Base-by-base conservation (phyloP, 257 asterid species). In the Lycium barbarum region DNA sequence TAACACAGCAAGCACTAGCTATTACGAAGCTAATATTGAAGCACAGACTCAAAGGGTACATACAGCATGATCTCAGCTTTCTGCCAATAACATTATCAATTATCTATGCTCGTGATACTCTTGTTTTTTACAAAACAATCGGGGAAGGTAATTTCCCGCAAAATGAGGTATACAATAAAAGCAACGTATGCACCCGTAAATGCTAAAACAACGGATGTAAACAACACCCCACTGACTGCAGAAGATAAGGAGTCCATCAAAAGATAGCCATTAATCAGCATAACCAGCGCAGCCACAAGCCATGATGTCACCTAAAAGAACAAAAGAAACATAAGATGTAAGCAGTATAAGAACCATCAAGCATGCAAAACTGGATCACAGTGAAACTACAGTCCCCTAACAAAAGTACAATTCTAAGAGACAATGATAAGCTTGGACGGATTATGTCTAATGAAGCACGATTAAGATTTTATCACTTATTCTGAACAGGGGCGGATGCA, bases 201-300 rank as follows among this genome's bases (percentile, higher is more conserved):
- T n/a, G 61, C 72, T 0, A 79, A 87, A 20, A 93, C 88, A 13
- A 68, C 86, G 43, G 87, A 85, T 3, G 91, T 89, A 58, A 90
- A 87, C 61, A 90, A 22, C 43, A 79, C 80, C 2, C 97, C 97
- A 35, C 89, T 87, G 83, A 87, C 90, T 87, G 92, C 94, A 47
- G 93, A 81, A 7, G 94, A 86, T 89, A 70, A 92, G 55, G 92
- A 92, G 79, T 94, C 95, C 72, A 92, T 90, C 89, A 93, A 17
- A 74, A 93, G 97, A 85, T 93, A 94, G 53, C 94, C 94, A 40
- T 93, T 91, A 83, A 93, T 94, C 87, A 88, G 81, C n/a, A 92
- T 94, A 85, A 93, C 94, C 88, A 93, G 88, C 45, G 85, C 92
- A 15, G 97, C 95, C 35, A 94, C 97, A 58, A 90, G 86, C 97